phyloP scores from a whole-genome alignment of 441 rosid genomes.

The Gossypium gossypioides region DNA sequence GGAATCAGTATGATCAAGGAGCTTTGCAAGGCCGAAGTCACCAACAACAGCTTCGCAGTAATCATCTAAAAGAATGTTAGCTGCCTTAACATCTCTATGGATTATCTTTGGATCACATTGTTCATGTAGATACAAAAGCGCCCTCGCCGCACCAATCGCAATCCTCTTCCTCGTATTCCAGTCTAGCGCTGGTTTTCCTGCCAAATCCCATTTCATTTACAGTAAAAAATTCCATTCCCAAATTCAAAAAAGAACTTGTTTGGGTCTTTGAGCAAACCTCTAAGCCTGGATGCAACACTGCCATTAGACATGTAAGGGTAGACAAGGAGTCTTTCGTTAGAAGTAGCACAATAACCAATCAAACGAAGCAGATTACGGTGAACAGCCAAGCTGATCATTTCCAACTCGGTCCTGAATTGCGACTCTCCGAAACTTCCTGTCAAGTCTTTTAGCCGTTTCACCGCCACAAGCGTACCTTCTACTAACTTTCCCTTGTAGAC shows the following conservation, averaged over 20 bases:
- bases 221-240: background rate
- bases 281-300: conserved; percentile 80
- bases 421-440: conserved; percentile 66
- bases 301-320: conserved; percentile 88
- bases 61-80: conserved; percentile 72
- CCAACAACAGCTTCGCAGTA: conserved; percentile 76
- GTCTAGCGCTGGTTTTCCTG: conserved; percentile 69
- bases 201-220: background rate
- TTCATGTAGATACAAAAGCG: conserved; percentile 75
- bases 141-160: conserved; percentile 77
- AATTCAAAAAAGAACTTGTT: background rate
- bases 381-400: conserved; percentile 87
- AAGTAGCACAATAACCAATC: conserved; percentile 61
- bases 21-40: conserved; percentile 86
- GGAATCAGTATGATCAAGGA: conserved; percentile 73
- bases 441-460: conserved; percentile 64
- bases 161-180: conserved; percentile 81
- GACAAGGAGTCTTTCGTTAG: conserved; percentile 68
- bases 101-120: conserved; percentile 90
- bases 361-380: conserved; percentile 71
- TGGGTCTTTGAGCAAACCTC: conserved; percentile 39
- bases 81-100: conserved; percentile 87
- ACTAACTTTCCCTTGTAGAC: conserved; percentile 78
- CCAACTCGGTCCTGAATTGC: conserved; percentile 77
- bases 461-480: conserved; percentile 60